These are phyloP conservation scores for Triadica sebifera DNA, from an alignment of 345 rosid genomes.

Conservation along the genomic window DNA sequence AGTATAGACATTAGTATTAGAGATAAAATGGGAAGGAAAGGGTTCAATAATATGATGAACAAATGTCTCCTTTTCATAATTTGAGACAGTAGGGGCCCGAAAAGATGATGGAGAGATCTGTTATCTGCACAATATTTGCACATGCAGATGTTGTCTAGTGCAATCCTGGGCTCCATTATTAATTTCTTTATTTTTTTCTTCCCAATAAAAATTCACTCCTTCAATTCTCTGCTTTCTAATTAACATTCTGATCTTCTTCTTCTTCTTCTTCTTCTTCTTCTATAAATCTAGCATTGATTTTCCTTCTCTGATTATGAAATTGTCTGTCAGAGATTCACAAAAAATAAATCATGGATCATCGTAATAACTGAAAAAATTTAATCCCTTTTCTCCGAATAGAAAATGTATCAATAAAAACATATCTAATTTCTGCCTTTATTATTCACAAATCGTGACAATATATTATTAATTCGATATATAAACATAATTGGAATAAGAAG, in stretches of 20 bases:
- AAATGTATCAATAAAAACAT: too few species aligned
- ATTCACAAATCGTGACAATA: too few species aligned
- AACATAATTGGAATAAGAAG: too few species aligned
- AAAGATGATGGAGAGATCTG: constrained; percentile 47
- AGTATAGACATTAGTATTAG: not conserved
- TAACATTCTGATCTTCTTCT: constrained; percentile 17
- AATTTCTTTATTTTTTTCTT: constrained; percentile 7
- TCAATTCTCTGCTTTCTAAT: not conserved
- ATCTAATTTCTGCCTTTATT: too few species aligned
- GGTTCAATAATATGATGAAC: constrained; percentile 18
- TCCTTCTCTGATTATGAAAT: not conserved
- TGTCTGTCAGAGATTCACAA: too few species aligned
- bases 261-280: too few species aligned
- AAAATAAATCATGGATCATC: too few species aligned
- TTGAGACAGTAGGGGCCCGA: constrained; percentile 37
- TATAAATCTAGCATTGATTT: constrained; percentile 11
- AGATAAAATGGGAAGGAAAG: constrained; percentile 9
- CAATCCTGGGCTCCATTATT: constrained; percentile 19
- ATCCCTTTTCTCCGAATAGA: too few species aligned
- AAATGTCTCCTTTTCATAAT: constrained; percentile 23
- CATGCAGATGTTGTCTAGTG: constrained; percentile 40
- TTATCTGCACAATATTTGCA: constrained; percentile 25
- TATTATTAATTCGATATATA: too few species aligned
- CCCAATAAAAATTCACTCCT: not conserved
- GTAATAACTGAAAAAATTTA: too few species aligned